phyloP scores from a whole-genome alignment of 306 rosid species.

The Astragalus glycyphyllos region DNA sequence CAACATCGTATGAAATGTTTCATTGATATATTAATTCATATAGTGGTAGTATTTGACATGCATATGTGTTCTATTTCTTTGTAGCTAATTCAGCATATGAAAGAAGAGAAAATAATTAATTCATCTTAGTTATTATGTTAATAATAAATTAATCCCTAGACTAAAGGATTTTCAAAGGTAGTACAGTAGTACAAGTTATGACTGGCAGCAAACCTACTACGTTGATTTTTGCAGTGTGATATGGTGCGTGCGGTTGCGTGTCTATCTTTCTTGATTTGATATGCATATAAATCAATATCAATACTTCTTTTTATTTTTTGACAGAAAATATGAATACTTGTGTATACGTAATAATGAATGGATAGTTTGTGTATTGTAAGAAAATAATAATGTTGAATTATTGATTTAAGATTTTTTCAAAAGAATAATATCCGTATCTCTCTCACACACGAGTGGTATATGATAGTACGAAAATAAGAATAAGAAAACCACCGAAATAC shows the following conservation, averaged over 20 bases:
- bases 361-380: background rate
- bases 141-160: background rate
- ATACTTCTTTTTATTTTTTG: too few relatives aligned
- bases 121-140: background rate
- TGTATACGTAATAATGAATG: background rate
- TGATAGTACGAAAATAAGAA: conserved; percentile 4
- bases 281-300: background rate
- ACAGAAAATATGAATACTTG: background rate
- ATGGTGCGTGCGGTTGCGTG: conserved; percentile 54
- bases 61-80: conserved; percentile 33
- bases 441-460: conserved; percentile 42
- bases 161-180: background rate
- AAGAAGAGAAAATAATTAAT: conserved; percentile 13
- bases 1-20: conserved; percentile 4
- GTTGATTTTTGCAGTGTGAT: conserved; percentile 46
- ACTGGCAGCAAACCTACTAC: conserved; percentile 31
- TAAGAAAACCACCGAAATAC: conserved; percentile 42
- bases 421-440: conserved; percentile 20
- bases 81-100: background rate
- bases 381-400: conserved; percentile 37
- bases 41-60: conserved; percentile 9
- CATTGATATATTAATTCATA: conserved; percentile 1
- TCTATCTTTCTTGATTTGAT: conserved; percentile 45
- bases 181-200: conserved; percentile 11
- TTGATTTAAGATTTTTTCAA: conserved; percentile 36